Conservation (phyloP, 768 basidiomycete genomes). For the Psilocybe subaeruginosa region DNA sequence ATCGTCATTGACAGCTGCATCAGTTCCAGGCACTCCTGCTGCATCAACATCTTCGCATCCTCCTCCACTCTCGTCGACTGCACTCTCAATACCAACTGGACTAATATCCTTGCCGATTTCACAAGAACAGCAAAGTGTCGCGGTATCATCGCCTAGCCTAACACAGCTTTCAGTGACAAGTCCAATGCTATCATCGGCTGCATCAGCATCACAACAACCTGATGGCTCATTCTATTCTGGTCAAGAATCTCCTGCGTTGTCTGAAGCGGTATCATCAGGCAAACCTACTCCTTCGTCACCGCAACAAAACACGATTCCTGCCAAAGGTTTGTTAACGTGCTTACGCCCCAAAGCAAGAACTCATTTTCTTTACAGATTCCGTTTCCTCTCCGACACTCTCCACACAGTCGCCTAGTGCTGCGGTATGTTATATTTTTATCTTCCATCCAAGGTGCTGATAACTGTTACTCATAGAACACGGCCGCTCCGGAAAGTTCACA, state of each 20-base stretch:
- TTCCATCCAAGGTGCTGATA: slow-evolving; percentile 1
- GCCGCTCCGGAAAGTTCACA: slow-evolving; percentile 40
- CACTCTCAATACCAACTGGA: slow-evolving; percentile 36
- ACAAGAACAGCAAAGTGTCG: slow-evolving; percentile 44
- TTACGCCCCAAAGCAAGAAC: slow-evolving; percentile 12
- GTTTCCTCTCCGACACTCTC: slow-evolving; percentile 47
- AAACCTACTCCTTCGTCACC: slow-evolving; percentile 62
- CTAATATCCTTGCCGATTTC: slow-evolving; percentile 35
- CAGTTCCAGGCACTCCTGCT: slow-evolving; percentile 26
- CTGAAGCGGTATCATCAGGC: slow-evolving; percentile 56
- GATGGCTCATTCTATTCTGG: slow-evolving; percentile 73
- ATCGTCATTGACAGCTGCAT: slow-evolving; percentile 53
- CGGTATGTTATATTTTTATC: slow-evolving; percentile 36
- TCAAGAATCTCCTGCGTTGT: slow-evolving; percentile 73
- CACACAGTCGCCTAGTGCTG: slow-evolving; percentile 42
- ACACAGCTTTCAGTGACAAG: slow-evolving; percentile 87
- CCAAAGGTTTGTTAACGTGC: slow-evolving; percentile 48
- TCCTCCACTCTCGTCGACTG: slow-evolving; percentile 33
- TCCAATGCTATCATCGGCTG: slow-evolving; percentile 79
- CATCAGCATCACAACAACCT: slow-evolving; percentile 66
- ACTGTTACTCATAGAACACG: slow-evolving; percentile 35
- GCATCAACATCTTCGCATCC: slow-evolving; percentile 31
- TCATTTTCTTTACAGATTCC: slow-evolving; percentile 37
- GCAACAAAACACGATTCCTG: slow-evolving; percentile 39
- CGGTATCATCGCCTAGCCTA: slow-evolving; percentile 75